A percentile compares a stretch with the other conserved stretches of the same genome.
Conservation (phyloP, 345 rosid species). For the Eucalyptus rudis region DNA sequence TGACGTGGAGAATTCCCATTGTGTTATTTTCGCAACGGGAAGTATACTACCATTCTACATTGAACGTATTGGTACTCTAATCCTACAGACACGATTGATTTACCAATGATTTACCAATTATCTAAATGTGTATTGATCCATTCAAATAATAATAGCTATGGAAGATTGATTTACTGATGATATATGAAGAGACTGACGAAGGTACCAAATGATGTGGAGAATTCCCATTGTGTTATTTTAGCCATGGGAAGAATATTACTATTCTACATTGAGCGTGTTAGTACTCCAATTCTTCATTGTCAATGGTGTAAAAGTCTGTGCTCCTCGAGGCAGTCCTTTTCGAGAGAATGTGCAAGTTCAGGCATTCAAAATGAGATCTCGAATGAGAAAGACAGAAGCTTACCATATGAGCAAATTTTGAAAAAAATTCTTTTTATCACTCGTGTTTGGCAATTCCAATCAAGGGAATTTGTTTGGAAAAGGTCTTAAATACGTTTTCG, state of each 20-base stretch:
- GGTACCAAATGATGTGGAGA: neutral
- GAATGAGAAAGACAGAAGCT: neutral
- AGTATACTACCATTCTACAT: too few relatives aligned
- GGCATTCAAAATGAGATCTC: neutral
- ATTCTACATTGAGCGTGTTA: neutral
- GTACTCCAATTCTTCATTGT: neutral
- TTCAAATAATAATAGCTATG: neutral
- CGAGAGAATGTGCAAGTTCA: neutral
- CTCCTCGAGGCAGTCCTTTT: neutral
- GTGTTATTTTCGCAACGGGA: neutral
- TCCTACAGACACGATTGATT: too few relatives aligned
- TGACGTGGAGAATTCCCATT: neutral
- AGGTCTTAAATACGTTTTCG: neutral
- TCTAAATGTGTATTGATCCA: neutral
- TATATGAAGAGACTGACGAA: rapidly evolving
- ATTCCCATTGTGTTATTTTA: neutral
- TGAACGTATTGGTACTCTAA: too few relatives aligned
- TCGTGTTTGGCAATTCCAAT: too few relatives aligned
- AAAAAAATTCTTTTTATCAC: neutral
- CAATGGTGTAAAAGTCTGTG: neutral
- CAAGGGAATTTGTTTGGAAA: rapidly evolving
- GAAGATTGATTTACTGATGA: neutral
- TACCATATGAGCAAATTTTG: neutral
- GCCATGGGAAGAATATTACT: neutral
- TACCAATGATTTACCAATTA: neutral